Evolutionary conservation across 1,284 basidiomycete species (phyloP), one percentile per base, ranked within the genome.

Genomic region (Takashimella tepidaria): DNA sequence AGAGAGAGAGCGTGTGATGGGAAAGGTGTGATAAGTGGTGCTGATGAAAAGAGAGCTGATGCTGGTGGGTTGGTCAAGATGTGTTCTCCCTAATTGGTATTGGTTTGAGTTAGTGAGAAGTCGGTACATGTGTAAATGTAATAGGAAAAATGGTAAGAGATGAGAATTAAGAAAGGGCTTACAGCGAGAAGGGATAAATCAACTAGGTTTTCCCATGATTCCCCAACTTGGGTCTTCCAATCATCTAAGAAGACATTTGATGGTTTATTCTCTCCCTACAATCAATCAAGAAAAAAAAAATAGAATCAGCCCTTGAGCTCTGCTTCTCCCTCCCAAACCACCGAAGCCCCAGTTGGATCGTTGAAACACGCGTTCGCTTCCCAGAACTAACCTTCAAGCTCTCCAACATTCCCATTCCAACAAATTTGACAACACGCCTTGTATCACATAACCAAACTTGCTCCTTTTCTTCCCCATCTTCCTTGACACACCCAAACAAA

Each of bases 71-170:
- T 57, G 27, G 57, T 53, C 45, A 73, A 56, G 44, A 92, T 78
- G 71, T 83, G 88, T 72, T 88, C 86, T 45, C 88, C 89, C 87
- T 88, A 16, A 37, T n/a, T n/a, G n/a, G n/a, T n/a, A n/a, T n/a
- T n/a, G n/a, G n/a, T n/a, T n/a, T n/a, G n/a, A n/a, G n/a, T n/a
- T n/a, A n/a, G n/a, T n/a, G n/a, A n/a, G n/a, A n/a, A n/a, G n/a
- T n/a, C n/a, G n/a, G n/a, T n/a, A n/a, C n/a, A n/a, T n/a, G n/a
- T n/a, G n/a, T n/a, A n/a, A n/a, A n/a, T n/a, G n/a, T n/a, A n/a
- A 16, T 37, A 37, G 31, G 16, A 8, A 37, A 8, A 16, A 37
- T 37, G 31, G 31, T 37, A 16, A 16, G 31, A 37, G 31, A 8
- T 37, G 31, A 37, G 31, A 16, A 4, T 21, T 41, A 45, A 13